Conservation (phyloP, 2,329 filamentous ascomycete genomes). For the Neocatenulostroma microsporum region DNA sequence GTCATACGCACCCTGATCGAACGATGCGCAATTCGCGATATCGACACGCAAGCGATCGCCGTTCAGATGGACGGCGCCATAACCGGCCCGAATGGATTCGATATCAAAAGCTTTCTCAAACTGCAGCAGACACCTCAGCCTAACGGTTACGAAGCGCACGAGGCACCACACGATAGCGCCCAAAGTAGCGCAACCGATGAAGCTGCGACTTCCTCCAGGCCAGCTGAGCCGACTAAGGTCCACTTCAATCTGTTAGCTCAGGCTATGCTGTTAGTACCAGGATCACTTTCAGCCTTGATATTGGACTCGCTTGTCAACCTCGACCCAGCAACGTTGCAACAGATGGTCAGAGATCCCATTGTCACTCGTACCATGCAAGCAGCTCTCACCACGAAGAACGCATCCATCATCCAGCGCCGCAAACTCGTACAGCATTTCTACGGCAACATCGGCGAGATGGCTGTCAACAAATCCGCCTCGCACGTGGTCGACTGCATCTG, state of each 20-base stretch:
- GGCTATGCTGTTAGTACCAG: constrained; percentile 67
- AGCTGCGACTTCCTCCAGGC: constrained; percentile 16
- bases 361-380: constrained; percentile 58
- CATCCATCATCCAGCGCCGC: constrained; percentile 51
- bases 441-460: constrained; percentile 52
- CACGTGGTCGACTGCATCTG: constrained; percentile 62
- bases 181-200: constrained; percentile 10
- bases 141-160: constrained; percentile 9
- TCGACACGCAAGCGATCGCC: constrained; percentile 50
- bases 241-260: constrained; percentile 76
- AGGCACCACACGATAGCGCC: constrained; percentile 11
- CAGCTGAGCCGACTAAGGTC: constrained; percentile 37
- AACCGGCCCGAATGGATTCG: constrained; percentile 43
- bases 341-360: constrained; percentile 56
- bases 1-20: constrained; percentile 78
- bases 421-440: constrained; percentile 58
- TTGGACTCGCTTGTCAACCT: constrained; percentile 51
- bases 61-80: constrained; percentile 52
- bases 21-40: constrained; percentile 62
- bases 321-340: constrained; percentile 45
- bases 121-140: constrained; percentile 36
- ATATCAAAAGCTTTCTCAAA: constrained; percentile 53
- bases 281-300: constrained; percentile 59
- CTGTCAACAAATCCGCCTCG: constrained; percentile 55
- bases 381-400: constrained; percentile 49